Percentiles rank a stretch among this genome's conserved stretches.
Evolutionary conservation across 2,329 filamentous ascomycete genomes (phyloP).

Genomic region (Dendryphion nanum): DNA sequence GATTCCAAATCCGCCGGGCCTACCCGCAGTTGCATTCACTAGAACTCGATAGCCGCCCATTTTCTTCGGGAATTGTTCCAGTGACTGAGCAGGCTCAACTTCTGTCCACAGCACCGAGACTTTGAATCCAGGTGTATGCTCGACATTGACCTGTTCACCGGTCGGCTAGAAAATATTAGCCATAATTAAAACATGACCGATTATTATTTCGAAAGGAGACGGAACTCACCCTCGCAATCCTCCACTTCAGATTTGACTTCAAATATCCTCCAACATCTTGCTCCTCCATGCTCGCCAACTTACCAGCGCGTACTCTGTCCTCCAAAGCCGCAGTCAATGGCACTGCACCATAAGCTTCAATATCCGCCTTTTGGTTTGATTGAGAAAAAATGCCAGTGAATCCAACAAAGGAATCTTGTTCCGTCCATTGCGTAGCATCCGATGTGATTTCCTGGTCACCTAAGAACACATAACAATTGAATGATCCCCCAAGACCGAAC

Average conservation of each 20-base stretch:
- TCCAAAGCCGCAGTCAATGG: slow-evolving; percentile 46
- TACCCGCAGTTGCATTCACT: slow-evolving; percentile 6
- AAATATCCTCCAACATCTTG: slow-evolving; percentile 19
- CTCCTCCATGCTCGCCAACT: slow-evolving; percentile 30
- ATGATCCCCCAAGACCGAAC: slow-evolving; percentile 60
- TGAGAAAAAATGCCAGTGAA: slow-evolving; percentile 52
- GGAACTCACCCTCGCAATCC: slow-evolving; percentile 20
- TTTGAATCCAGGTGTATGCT: slow-evolving; percentile 36
- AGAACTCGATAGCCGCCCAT: slow-evolving; percentile 29
- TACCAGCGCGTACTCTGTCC: slow-evolving; percentile 27
- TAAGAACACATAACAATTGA: slow-evolving; percentile 67
- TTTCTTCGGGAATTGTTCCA: slow-evolving; percentile 38
- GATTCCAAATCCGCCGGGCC: slow-evolving; percentile 5
- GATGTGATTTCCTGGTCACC: slow-evolving; percentile 43
- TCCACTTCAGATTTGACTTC: slow-evolving; percentile 22
- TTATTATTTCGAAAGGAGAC: not conserved
- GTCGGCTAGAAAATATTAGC: slow-evolving; percentile 31
- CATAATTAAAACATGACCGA: not conserved
- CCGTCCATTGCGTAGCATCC: slow-evolving; percentile 51
- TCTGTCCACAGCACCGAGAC: slow-evolving; percentile 41
- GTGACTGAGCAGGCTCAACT: slow-evolving; percentile 35
- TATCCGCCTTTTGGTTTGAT: slow-evolving; percentile 10
- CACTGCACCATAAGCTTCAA: slow-evolving; percentile 38
- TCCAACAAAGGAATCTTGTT: slow-evolving; percentile 58
- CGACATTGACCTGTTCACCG: slow-evolving; percentile 30